Conservation (phyloP, 2,329 filamentous ascomycete species). For the Pseudogymnoascus sp. region DNA sequence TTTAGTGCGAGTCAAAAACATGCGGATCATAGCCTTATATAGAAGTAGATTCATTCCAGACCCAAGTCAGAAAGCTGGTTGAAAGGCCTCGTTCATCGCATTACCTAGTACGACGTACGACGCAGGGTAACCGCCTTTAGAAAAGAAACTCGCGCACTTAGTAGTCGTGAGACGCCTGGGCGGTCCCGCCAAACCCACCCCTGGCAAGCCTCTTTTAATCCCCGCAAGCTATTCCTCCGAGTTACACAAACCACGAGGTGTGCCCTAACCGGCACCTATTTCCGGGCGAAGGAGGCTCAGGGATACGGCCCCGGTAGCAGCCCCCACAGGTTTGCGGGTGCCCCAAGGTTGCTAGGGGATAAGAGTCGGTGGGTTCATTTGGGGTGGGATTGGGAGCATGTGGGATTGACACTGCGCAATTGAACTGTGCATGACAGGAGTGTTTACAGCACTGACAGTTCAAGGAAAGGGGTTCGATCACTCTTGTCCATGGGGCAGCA, state of each 20-base stretch:
- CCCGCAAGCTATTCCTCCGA: not conserved
- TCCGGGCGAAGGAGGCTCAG: not conserved
- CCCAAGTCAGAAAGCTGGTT: not conserved
- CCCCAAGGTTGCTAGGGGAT: not conserved
- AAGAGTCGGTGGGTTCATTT: not conserved
- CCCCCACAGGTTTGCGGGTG: not conserved
- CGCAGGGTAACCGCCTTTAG: not conserved
- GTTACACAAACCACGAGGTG: not conserved
- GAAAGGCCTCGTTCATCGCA: not conserved
- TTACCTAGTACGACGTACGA: not conserved
- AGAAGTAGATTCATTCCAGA: not conserved
- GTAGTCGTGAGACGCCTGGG: not conserved
- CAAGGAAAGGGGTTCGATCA: not conserved
- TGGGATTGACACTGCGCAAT: not conserved
- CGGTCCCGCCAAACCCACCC: not conserved
- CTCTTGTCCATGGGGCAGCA: not conserved
- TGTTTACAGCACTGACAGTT: not conserved
- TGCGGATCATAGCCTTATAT: constrained; percentile 1
- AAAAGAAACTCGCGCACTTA: not conserved
- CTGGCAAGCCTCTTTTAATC: not conserved
- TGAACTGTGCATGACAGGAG: not conserved
- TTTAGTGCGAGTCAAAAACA: not conserved
- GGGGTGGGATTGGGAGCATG: not conserved
- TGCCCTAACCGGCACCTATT: not conserved
- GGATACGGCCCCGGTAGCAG: not conserved